phyloP scores from a whole-genome alignment of 768 basidiomycete genomes.

The Rhodotorula graminis region DNA sequence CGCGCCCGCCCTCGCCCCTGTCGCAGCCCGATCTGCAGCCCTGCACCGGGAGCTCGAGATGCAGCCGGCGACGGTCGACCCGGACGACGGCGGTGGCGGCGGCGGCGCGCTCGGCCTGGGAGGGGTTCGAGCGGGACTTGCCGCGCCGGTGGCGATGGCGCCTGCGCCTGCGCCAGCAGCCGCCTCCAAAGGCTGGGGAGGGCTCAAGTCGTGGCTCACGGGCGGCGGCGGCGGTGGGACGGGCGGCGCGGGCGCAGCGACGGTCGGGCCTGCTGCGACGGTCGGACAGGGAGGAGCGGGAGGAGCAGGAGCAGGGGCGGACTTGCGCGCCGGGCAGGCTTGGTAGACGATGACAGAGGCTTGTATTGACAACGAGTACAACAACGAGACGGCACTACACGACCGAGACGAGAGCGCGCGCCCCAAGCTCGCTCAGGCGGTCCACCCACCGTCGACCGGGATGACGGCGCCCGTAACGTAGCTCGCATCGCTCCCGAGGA shows the following conservation, averaged over 20 bases:
- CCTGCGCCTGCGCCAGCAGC: no score
- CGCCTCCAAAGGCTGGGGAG: neutral
- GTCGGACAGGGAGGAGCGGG: neutral
- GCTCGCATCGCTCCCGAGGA: conserved; percentile 20
- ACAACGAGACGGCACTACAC: no score
- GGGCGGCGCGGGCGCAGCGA: neutral
- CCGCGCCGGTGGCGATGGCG: no score
- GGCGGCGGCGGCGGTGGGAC: no score
- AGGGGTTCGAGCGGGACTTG: no score
- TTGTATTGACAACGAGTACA: neutral
- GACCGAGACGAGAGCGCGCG: no score
- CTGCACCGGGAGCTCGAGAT: neutral
- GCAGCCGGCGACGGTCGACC: neutral
- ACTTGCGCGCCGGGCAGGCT: neutral
- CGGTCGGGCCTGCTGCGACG: no score
- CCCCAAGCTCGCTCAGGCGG: neutral
- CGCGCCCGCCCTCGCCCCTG: no score
- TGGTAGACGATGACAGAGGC: neutral
- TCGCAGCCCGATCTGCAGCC: neutral
- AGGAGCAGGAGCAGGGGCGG: neutral
- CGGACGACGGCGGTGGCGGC: neutral
- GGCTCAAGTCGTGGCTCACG: neutral
- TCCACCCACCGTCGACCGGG: conserved; percentile 31
- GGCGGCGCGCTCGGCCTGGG: no score
- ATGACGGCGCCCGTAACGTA: conserved; percentile 36